Conservation (phyloP, 2,329 filamentous ascomycete species). For the Claviceps maximensis region DNA sequence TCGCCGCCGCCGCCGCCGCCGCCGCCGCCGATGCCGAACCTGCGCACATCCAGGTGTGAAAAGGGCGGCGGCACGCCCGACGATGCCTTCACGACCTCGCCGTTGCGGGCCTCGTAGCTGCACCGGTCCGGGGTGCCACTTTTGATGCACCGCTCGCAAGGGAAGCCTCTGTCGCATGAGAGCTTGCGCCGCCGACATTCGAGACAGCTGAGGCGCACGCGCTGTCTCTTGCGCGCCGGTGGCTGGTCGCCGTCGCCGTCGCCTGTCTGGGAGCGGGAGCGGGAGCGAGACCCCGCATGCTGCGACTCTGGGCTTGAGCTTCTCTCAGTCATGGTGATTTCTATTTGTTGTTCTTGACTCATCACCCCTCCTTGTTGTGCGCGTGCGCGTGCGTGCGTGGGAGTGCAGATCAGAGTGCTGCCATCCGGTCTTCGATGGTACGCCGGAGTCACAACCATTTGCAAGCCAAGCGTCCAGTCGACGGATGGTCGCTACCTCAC, state of each 20-base stretch:
- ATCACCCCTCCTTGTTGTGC: neutral
- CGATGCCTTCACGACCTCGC: slow-evolving; percentile 34
- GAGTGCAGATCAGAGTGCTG: neutral
- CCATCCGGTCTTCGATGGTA: neutral
- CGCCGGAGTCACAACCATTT: neutral
- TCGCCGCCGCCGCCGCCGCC: slow-evolving; percentile 16
- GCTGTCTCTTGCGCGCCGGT: slow-evolving; percentile 42
- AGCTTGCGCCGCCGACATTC: slow-evolving; percentile 48
- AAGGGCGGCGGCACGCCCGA: slow-evolving; percentile 31
- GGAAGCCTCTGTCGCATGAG: slow-evolving; percentile 47
- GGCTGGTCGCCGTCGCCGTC: slow-evolving; percentile 21
- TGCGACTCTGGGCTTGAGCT: slow-evolving; percentile 27
- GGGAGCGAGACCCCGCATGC: slow-evolving; percentile 16
- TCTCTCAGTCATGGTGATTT: slow-evolving; percentile 16
- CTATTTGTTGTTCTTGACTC: neutral
- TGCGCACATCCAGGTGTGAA: slow-evolving; percentile 27
- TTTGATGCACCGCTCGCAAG: slow-evolving; percentile 49
- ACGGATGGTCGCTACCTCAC: slow-evolving; percentile 8
- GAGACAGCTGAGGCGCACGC: slow-evolving; percentile 45
- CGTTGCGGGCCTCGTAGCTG: slow-evolving; percentile 44
- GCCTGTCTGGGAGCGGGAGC: no score
- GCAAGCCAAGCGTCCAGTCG: neutral
- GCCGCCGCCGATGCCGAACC: slow-evolving; percentile 18
- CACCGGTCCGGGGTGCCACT: slow-evolving; percentile 47
- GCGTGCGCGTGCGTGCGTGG: neutral